Base-by-base conservation (phyloP, 1,284 basidiomycete genomes). In the Ceratobasidium papillatum region DNA sequence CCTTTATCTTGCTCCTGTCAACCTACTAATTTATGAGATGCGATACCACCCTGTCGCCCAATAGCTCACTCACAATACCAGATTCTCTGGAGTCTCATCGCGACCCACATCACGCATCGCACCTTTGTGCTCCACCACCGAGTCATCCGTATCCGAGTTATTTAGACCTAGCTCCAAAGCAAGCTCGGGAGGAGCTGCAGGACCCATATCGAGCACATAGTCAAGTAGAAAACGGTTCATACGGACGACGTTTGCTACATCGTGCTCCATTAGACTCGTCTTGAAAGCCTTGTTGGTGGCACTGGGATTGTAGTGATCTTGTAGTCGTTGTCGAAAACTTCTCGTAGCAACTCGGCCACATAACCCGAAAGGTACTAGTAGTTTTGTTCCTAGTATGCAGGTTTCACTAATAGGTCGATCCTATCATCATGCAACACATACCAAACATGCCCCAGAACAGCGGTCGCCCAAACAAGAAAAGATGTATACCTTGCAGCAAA, bases 381-480 rank as follows among this genome's bases (percentile, higher is more conserved):
- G 25, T n/a, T 65, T 65, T 17, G 63, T 17, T 3, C 63, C 63
- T 65, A 22, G 19, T n/a, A 36, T 11, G 8, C 4, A 3, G 2
- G 14, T 25, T 27, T 8, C 11, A 9, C 8, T 14, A 17, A 4
- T 49, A 49, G 4, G 11, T 17, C 47, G 14, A 49, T 3, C n/a
- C 5, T 22, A 49, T 9, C 22, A 52, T 30, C 7, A 54, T 17
- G 7, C 7, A 12, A 1, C n/a, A 34, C 43, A 19, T n/a, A 65
- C 63, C 63, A 65, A 65, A 65, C 27, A 65, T 12, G 11, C 63
- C 63, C 63, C 63, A 65, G 32, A 65, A 51, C 43, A 65, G 30
- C 19, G 63, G 63, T 34, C 63, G 22, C 11, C 63, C 63, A 32
- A 65, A 65, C 4, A 65, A 32, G n/a, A 65, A 65, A 3, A 65